Evolutionary conservation across 371 early-diverging fungal genomes (phyloP).

Genomic region (Mortierella sp.): DNA sequence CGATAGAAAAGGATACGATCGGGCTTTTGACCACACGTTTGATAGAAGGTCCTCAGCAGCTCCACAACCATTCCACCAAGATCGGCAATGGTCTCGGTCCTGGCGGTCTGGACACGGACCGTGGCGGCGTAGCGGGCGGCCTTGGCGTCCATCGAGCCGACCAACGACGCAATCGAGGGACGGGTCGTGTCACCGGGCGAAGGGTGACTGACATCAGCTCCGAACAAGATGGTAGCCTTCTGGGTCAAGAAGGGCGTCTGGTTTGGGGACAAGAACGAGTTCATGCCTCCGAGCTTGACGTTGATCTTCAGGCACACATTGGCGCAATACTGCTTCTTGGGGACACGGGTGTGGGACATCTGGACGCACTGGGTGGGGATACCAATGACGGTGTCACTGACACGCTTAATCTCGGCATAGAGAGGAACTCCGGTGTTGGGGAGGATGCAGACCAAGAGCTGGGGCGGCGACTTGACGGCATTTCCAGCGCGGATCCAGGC

Average conservation of each 20-base stretch:
- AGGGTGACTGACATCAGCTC: slow-evolving; percentile 96
- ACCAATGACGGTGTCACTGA: slow-evolving; percentile 92
- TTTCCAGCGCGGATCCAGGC: slow-evolving; percentile 79
- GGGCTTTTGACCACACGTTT: too few relatives aligned
- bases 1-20: slow-evolving; percentile 94
- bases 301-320: slow-evolving; percentile 90
- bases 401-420: slow-evolving; percentile 96
- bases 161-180: slow-evolving; percentile 91
- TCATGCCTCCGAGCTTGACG: slow-evolving; percentile 89
- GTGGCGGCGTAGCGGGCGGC: slow-evolving; percentile 88
- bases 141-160: slow-evolving; percentile 89
- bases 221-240: slow-evolving; percentile 92
- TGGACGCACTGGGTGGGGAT: slow-evolving; percentile 95
- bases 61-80: slow-evolving; percentile 87
- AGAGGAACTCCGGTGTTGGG: slow-evolving; percentile 87
- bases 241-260: slow-evolving; percentile 73
- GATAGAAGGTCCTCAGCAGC: slow-evolving; percentile 81
- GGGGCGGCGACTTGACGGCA: slow-evolving; percentile 77
- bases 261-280: slow-evolving; percentile 78
- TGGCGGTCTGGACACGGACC: slow-evolving; percentile 84
- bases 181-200: slow-evolving; percentile 76
- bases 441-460: slow-evolving; percentile 85
- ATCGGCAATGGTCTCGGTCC: slow-evolving; percentile 90
- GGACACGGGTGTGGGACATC: slow-evolving; percentile 74
- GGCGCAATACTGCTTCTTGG: slow-evolving; percentile 74